Evolutionary conservation across 2,329 filamentous ascomycete species (phyloP), one percentile per base, ranked within the genome.

Genomic region (Calonectria ilicicola): DNA sequence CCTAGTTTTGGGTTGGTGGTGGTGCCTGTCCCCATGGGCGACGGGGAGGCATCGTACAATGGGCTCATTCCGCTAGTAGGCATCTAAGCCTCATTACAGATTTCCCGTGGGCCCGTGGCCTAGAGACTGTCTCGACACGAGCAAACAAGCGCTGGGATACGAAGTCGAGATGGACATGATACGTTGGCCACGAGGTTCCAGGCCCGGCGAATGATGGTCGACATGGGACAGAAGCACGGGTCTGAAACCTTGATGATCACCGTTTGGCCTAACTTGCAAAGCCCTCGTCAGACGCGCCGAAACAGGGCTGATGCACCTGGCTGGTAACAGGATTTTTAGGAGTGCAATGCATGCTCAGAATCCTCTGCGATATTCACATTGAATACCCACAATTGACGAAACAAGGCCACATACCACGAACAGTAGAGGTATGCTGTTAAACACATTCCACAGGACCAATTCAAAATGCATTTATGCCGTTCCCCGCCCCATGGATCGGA

Each of bases 401-500:
- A 60, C 53, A 67, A 46, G 65, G 32, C 68, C 67, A 70, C 77
- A 78, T 78, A 60, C 77, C 74, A 66, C 47, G 32, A 29, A 47
- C 29, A 26, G 47, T 35, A 26, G n/a, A 65, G 44, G 47, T 65
- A 51, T 49, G 44, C 63, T 23, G 44, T 49, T 49, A 49, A 65
- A 65, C 21, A 51, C 44, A 49, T 66, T 66, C 49, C 32, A n/a
- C 32, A 32, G 14, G 15, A 42, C 38, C 49, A 38, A 21, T 66
- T 35, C 64, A 66, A 46, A n/a, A 35, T 44, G 42, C 7, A 21
- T 32, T 29, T 49, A 29, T 40, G 64, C 53, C 32, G 53, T 60
- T 60, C 53, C 19, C 58, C 66, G 44, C 58, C 64, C 63, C 29
- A 73, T 46, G 47, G 51, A 56, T 68, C 75, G 74, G 72, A 78